Base-by-base conservation (phyloP, 1,284 basidiomycete genomes). In the Rhodotorula glutinis region DNA sequence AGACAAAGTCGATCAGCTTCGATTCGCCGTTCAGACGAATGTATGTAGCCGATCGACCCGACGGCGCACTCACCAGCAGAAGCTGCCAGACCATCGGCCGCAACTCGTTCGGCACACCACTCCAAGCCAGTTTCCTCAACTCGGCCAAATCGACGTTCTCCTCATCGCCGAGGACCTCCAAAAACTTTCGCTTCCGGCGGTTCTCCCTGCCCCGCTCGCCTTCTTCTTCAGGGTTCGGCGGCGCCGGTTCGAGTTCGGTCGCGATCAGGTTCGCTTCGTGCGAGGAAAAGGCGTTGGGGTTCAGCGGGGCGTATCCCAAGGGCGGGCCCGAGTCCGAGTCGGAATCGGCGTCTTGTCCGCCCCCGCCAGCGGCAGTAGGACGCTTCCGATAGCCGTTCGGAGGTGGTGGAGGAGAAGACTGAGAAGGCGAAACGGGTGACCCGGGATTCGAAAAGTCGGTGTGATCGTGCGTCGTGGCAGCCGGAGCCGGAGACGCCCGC, bases 51-150 rank as follows among this genome's bases (percentile, higher is more conserved):
- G n/a, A n/a, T n/a, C n/a, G n/a, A n/a, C n/a, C n/a, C n/a, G n/a
- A n/a, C n/a, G n/a, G n/a, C n/a, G n/a, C n/a, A 59, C 58, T 33
- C 76, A 93, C 92, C 53, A 98, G 85, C 43, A 99, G 83, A 64
- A 98, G 82, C 76, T 92, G 92, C 96, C 96, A 99, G 19, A 89
- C 90, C 75, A 96, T 85, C 0, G 94, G 91, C 51, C 96, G 85
- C 29, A 99, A 82, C 75, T 93, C 90, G 57, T 81, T 78, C 2
- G 96, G 95, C 25, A 98, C 88, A 23, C 96, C 96, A 57, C 89
- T 89, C 95, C 95, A 99, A n/a, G 93, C 88, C 41, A 97, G 83
- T 74, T 91, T 90, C 54, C 92, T 84, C 67, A 98, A 82, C 77
- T 91, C 88, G 27, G 46, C 84, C 63, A 92, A 88, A 74, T 88